These are phyloP conservation scores for Jatropha multifida DNA, from an alignment of 441 rosid species.

Conservation along the genomic window DNA sequence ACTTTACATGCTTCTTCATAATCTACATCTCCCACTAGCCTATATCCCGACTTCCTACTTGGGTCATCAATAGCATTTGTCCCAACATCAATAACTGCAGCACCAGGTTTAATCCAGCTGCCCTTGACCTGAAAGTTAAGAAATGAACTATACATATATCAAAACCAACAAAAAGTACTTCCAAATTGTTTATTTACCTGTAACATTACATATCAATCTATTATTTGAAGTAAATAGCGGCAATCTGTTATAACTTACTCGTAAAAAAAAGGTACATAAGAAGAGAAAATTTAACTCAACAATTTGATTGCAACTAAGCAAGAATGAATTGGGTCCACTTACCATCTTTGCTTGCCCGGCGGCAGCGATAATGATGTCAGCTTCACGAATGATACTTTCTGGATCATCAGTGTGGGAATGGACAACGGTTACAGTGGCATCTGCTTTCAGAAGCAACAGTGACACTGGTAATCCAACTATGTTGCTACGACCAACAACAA, in stretches of 20 bases:
- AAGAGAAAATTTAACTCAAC: neutral
- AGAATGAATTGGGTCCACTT: conserved; percentile 6
- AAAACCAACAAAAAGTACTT: neutral
- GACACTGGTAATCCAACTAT: conserved; percentile 94
- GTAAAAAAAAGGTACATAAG: neutral
- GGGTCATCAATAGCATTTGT: conserved; percentile 76
- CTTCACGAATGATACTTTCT: conserved; percentile 64
- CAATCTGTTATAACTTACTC: neutral
- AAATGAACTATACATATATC: neutral
- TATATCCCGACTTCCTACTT: conserved; percentile 69
- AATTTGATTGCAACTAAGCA: conserved; percentile 5
- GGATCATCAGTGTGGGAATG: conserved; percentile 69
- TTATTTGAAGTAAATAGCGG: neutral
- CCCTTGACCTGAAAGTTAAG: conserved; percentile 63
- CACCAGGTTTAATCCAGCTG: conserved; percentile 93
- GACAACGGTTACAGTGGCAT: conserved; percentile 81
- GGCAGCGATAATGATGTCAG: conserved; percentile 89
- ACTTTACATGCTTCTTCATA: conserved; percentile 69
- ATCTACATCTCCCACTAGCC: conserved; percentile 92
- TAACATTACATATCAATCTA: neutral
- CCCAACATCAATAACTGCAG: conserved; percentile 91
- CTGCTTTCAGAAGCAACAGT: conserved; percentile 80
- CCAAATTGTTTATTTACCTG: neutral
- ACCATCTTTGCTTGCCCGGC: conserved; percentile 93
- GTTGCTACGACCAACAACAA: conserved; percentile 90